Evolutionary conservation across 2,329 filamentous ascomycete species (phyloP).

Genomic region (Monilinia laxa): DNA sequence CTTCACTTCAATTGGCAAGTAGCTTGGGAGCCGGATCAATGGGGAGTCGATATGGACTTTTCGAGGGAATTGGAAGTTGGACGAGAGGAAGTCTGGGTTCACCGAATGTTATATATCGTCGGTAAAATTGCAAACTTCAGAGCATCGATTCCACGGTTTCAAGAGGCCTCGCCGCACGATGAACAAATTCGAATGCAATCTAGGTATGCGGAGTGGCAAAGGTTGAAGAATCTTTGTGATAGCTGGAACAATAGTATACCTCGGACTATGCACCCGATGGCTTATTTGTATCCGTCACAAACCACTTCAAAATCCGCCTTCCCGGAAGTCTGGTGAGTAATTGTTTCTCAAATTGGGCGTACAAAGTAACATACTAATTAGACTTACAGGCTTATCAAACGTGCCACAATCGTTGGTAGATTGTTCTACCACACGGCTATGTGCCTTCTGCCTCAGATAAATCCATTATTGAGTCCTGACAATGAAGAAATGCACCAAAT

Average conservation of each 20-base stretch:
- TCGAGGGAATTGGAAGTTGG: slow-evolving; percentile 55
- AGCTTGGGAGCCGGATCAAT: slow-evolving; percentile 86
- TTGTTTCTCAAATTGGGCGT: slow-evolving; percentile 5
- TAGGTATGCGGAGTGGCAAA: slow-evolving; percentile 73
- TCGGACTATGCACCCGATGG: slow-evolving; percentile 82
- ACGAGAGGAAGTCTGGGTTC: slow-evolving; percentile 81
- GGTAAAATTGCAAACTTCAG: slow-evolving; percentile 86
- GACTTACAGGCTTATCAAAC: slow-evolving; percentile 70
- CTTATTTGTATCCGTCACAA: slow-evolving; percentile 68
- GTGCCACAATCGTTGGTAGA: slow-evolving; percentile 75
- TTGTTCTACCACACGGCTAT: slow-evolving; percentile 89
- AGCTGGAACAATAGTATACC: slow-evolving; percentile 78
- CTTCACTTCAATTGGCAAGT: slow-evolving; percentile 84
- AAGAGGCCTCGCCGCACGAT: slow-evolving; percentile 58
- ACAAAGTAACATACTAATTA: slow-evolving; percentile 33
- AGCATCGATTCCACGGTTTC: slow-evolving; percentile 62
- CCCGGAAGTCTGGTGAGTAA: slow-evolving; percentile 76
- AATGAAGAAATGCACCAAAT: slow-evolving; percentile 66
- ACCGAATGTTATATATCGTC: slow-evolving; percentile 84
- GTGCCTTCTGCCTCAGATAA: slow-evolving; percentile 74
- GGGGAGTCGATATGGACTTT: slow-evolving; percentile 82
- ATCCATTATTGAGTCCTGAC: slow-evolving; percentile 62
- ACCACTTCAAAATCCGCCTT: slow-evolving; percentile 71
- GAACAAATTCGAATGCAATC: slow-evolving; percentile 64
- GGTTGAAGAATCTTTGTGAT: slow-evolving; percentile 78